Conservation (phyloP, 441 rosid species). For the Isatis lusitanica region DNA sequence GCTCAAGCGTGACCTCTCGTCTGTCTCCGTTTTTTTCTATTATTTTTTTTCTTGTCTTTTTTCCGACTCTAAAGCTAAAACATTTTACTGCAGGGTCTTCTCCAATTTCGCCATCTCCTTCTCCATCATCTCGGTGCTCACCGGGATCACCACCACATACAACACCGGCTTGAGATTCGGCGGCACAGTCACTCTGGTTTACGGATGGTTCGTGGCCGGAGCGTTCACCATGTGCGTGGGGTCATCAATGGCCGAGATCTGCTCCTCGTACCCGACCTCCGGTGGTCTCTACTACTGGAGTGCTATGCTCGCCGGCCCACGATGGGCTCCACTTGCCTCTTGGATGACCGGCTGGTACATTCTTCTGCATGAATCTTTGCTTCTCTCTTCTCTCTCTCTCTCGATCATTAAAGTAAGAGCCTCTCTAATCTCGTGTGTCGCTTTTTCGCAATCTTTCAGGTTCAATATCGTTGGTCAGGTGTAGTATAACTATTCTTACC, state of each 20-base stretch:
- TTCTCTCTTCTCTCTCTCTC: background rate
- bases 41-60: background rate
- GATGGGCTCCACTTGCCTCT: slow-evolving; percentile 95
- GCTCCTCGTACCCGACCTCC: slow-evolving; percentile 91
- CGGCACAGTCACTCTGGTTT: slow-evolving; percentile 69
- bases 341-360: slow-evolving; percentile 91
- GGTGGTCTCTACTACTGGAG: slow-evolving; percentile 99
- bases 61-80: background rate
- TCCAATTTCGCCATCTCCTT: slow-evolving; percentile 94
- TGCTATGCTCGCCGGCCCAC: slow-evolving; percentile 86
- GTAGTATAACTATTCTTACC: slow-evolving; percentile 11
- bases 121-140: slow-evolving; percentile 83
- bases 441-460: slow-evolving; percentile 51
- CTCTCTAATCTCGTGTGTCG: slow-evolving; percentile 26
- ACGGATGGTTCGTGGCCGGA: slow-evolving; percentile 92
- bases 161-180: slow-evolving; percentile 79
- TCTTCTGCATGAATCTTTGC: slow-evolving; percentile 2
- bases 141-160: slow-evolving; percentile 84
- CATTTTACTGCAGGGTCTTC: slow-evolving; percentile 56
- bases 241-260: slow-evolving; percentile 89
- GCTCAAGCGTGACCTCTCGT: slow-evolving; percentile 95
- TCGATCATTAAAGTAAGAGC: background rate
- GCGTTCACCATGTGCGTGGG: slow-evolving; percentile 83
- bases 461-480: slow-evolving; percentile 98
- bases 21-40: slow-evolving; percentile 25